These are phyloP conservation scores for Ophiostoma himal-ulmi DNA, from an alignment of 2,329 filamentous ascomycete species.

Conservation along the genomic window DNA sequence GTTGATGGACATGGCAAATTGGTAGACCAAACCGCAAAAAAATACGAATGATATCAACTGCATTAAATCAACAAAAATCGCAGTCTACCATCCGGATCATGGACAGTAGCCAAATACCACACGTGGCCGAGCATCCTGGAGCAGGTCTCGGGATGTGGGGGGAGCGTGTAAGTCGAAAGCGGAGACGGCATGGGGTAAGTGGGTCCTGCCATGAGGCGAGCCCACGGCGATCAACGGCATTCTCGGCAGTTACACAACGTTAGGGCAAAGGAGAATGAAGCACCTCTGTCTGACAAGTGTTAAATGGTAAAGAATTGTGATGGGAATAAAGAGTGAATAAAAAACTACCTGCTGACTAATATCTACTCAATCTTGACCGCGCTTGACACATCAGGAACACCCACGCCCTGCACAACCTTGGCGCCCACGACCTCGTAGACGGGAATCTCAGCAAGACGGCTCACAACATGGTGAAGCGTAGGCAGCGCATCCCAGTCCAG, in stretches of 20 bases:
- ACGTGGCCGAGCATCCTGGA: neutral
- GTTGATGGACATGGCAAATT: neutral
- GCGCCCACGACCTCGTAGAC: constrained; percentile 51
- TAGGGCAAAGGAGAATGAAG: neutral
- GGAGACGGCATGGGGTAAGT: neutral
- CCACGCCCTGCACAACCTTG: constrained; percentile 49
- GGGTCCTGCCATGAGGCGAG: neutral
- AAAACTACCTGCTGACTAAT: neutral
- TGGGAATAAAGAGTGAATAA: neutral
- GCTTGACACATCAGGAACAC: constrained; percentile 43
- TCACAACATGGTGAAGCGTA: constrained; percentile 54
- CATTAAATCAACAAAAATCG: neutral
- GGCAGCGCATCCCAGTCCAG: constrained; percentile 51
- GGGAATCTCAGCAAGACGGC: constrained; percentile 49
- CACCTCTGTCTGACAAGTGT: no score
- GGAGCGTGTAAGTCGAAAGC: constrained; percentile 12
- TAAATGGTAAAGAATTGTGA: neutral
- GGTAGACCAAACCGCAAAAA: neutral
- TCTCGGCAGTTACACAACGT: neutral
- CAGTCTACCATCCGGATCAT: neutral
- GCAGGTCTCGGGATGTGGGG: neutral
- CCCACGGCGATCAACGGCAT: neutral
- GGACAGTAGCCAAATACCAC: neutral
- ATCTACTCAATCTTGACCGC: constrained; percentile 7
- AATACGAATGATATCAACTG: neutral